A percentile compares a stretch with the other conserved stretches of the same genome.
phyloP scores from a whole-genome alignment of 2,329 filamentous ascomycete species.

The Aureobasidium melanogenum region DNA sequence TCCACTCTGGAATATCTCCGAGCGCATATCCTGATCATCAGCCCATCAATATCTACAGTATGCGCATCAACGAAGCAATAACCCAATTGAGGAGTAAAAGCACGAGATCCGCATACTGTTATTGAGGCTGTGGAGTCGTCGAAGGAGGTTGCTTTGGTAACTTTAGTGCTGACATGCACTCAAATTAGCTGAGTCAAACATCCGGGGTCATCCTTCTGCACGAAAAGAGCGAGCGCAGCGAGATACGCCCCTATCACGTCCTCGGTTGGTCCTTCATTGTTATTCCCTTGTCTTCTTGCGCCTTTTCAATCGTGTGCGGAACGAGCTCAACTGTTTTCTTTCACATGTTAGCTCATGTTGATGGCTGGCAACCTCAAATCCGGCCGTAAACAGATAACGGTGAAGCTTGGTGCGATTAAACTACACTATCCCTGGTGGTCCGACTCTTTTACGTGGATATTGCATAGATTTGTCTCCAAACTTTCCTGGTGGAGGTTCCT shows the following conservation, averaged over 20 bases:
- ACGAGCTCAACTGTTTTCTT: not conserved
- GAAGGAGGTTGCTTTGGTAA: not conserved
- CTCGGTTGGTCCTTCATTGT: not conserved
- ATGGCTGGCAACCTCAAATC: not conserved
- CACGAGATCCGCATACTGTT: not conserved
- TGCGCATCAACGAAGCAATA: not conserved
- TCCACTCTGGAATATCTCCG: not conserved
- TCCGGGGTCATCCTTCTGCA: not conserved
- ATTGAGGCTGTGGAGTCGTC: not conserved
- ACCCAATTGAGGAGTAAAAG: not conserved
- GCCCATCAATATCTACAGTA: not conserved
- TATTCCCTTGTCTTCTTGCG: not conserved
- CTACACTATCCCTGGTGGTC: not conserved
- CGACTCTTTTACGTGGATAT: not conserved
- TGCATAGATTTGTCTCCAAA: not conserved
- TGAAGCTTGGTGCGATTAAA: not conserved
- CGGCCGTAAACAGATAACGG: not conserved
- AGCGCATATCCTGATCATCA: not conserved
- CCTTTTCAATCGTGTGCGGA: not conserved
- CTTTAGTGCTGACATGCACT: conserved; percentile 1
- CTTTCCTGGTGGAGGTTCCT: not conserved
- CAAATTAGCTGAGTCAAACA: not conserved
- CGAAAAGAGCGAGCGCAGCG: not conserved
- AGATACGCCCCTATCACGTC: not conserved
- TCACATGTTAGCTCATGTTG: not conserved